A percentile compares a stretch with the other conserved stretches of the same genome.
These are phyloP conservation scores for Xylaria longipes DNA, from an alignment of 495 filamentous ascomycete genomes.

Conservation along the genomic window DNA sequence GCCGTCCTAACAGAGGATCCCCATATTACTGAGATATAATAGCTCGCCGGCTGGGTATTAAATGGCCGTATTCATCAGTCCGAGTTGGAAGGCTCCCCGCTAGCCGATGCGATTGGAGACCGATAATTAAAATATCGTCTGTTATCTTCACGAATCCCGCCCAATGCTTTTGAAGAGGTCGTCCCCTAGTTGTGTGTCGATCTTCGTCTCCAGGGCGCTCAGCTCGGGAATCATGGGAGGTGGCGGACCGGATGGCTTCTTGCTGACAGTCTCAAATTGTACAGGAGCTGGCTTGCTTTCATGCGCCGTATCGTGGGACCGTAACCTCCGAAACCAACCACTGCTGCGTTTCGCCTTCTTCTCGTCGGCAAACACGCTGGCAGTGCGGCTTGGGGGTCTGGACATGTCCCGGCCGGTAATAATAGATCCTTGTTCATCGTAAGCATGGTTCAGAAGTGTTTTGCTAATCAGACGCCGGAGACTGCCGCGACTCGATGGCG, in stretches of 20 bases:
- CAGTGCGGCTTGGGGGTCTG: slow-evolving; percentile 49
- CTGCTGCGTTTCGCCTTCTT: slow-evolving; percentile 54
- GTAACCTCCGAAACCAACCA: slow-evolving; percentile 56
- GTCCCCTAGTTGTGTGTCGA: slow-evolving; percentile 53
- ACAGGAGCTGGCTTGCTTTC: slow-evolving; percentile 39
- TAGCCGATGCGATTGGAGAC: background rate
- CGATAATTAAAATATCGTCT: background rate
- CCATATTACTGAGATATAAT: slow-evolving; percentile 34
- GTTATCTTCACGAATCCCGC: slow-evolving; percentile 31
- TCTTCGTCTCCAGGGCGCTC: slow-evolving; percentile 56
- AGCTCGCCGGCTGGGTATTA: slow-evolving; percentile 32
- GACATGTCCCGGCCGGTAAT: slow-evolving; percentile 29
- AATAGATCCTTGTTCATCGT: slow-evolving; percentile 49
- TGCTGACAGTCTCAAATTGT: slow-evolving; percentile 40
- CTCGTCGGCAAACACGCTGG: slow-evolving; percentile 43
- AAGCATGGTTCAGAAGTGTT: slow-evolving; percentile 51
- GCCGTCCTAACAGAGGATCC: slow-evolving; percentile 25
- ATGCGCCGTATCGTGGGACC: slow-evolving; percentile 40
- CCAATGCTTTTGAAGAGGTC: slow-evolving; percentile 68
- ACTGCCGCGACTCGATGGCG: slow-evolving; percentile 51
- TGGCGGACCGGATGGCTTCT: slow-evolving; percentile 54
- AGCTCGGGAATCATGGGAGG: slow-evolving; percentile 68
- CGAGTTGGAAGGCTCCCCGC: slow-evolving; percentile 23
- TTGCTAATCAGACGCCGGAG: slow-evolving; percentile 56
- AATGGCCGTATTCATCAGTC: slow-evolving; percentile 26